Conservation (phyloP, 2,329 filamentous ascomycete species). For the Mycosphaerella arachidis region DNA sequence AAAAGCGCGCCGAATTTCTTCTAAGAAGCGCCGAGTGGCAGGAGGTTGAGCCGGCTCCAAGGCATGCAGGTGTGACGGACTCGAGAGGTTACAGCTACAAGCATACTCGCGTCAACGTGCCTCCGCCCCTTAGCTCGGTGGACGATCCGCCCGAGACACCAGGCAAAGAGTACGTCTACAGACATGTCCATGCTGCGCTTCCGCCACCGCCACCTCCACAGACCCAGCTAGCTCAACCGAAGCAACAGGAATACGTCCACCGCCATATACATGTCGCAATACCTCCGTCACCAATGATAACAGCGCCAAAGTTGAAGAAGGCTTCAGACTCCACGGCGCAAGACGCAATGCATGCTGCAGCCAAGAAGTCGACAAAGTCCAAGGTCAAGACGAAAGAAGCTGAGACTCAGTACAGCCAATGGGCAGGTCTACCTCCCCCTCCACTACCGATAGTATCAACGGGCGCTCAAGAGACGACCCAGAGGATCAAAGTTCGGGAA, state of each 20-base stretch:
- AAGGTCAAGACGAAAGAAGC: neutral
- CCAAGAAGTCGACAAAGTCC: slow-evolving; percentile 1
- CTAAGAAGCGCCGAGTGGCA: slow-evolving; percentile 21
- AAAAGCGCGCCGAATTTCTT: slow-evolving; percentile 10
- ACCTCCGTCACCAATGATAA: neutral
- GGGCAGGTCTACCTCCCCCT: neutral
- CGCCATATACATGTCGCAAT: neutral
- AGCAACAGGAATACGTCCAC: neutral
- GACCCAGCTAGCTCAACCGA: neutral
- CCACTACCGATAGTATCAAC: neutral
- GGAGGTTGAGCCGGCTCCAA: slow-evolving; percentile 16
- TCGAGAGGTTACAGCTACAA: neutral
- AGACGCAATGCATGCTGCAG: slow-evolving; percentile 15
- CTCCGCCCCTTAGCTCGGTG: neutral
- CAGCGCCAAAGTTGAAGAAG: slow-evolving; percentile 1
- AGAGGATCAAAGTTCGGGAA: neutral
- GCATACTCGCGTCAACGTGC: neutral
- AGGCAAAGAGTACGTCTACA: slow-evolving; percentile 8
- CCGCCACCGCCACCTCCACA: slow-evolving; percentile 7
- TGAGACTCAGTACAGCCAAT: neutral
- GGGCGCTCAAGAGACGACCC: neutral
- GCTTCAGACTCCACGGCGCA: slow-evolving; percentile 14
- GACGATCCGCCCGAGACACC: neutral
- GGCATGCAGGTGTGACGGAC: neutral
- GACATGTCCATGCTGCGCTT: slow-evolving; percentile 10